Conservation (phyloP, 2,329 filamentous ascomycete species). For the Clarireedia monteithiana region DNA sequence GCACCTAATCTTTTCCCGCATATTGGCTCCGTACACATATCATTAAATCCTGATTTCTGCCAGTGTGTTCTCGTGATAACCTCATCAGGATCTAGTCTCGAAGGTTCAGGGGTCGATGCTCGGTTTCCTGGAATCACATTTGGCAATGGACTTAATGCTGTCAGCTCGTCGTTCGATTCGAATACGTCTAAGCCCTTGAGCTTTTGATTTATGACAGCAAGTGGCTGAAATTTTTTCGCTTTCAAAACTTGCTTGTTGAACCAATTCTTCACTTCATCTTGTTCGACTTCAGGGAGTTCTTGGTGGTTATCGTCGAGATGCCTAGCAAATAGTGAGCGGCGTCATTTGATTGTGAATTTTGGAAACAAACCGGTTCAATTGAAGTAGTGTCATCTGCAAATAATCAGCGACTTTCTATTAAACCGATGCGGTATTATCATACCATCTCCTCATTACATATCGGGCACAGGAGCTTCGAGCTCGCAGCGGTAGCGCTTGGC, state of each 20-base stretch:
- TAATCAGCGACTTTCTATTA: slow-evolving; percentile 16
- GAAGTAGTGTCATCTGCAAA: slow-evolving; percentile 73
- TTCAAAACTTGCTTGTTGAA: slow-evolving; percentile 69
- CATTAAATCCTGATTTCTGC: slow-evolving; percentile 68
- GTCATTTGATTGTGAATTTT: slow-evolving; percentile 14
- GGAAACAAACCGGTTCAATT: slow-evolving; percentile 65
- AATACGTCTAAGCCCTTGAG: slow-evolving; percentile 69
- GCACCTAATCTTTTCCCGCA: slow-evolving; percentile 75
- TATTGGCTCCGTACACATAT: slow-evolving; percentile 78
- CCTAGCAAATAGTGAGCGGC: slow-evolving; percentile 34
- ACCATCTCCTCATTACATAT: slow-evolving; percentile 99
- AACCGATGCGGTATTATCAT: slow-evolving; percentile 15
- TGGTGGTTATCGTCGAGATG: slow-evolving; percentile 69
- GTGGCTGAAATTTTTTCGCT: slow-evolving; percentile 66
- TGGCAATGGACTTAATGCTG: slow-evolving; percentile 28
- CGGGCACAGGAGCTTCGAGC: slow-evolving; percentile 76
- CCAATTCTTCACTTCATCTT: slow-evolving; percentile 74
- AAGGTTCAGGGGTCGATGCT: slow-evolving; percentile 26
- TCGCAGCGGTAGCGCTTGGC: slow-evolving; percentile 43
- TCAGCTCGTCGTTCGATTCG: slow-evolving; percentile 58
- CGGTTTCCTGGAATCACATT: slow-evolving; percentile 31
- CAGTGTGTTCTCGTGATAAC: slow-evolving; percentile 83
- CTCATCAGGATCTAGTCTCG: slow-evolving; percentile 68
- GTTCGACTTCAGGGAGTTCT: slow-evolving; percentile 63
- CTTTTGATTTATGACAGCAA: slow-evolving; percentile 68